Conservation (phyloP, 2,329 filamentous ascomycete species). For the Penicillium palitans region DNA sequence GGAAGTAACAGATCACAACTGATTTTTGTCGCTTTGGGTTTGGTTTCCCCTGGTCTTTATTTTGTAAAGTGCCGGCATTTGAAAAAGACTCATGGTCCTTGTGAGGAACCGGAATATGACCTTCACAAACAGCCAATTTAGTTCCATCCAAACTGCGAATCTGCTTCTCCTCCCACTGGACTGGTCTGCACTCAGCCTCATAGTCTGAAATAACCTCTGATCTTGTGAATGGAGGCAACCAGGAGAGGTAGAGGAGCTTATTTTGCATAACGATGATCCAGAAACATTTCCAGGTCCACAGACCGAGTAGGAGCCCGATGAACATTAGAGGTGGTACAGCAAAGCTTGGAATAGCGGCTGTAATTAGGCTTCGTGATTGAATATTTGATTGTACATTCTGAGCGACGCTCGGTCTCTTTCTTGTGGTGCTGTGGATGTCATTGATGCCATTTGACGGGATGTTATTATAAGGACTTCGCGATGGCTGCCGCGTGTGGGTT, state of each 20-base stretch:
- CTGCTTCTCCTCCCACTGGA: slow-evolving; percentile 66
- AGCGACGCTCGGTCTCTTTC: background rate
- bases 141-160: slow-evolving; percentile 37
- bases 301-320: slow-evolving; percentile 60
- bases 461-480: background rate
- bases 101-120: slow-evolving; percentile 52
- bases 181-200: slow-evolving; percentile 56
- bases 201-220: slow-evolving; percentile 68
- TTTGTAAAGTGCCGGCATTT: slow-evolving; percentile 35
- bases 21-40: slow-evolving; percentile 6
- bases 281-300: slow-evolving; percentile 66
- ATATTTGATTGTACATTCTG: background rate
- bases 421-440: background rate
- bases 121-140: slow-evolving; percentile 64
- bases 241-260: slow-evolving; percentile 79
- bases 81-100: slow-evolving; percentile 15
- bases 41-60: background rate
- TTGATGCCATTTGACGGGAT: background rate
- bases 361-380: slow-evolving; percentile 19
- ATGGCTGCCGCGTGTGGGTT: background rate
- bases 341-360: slow-evolving; percentile 42
- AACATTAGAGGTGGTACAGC: slow-evolving; percentile 69
- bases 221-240: slow-evolving; percentile 69
- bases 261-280: slow-evolving; percentile 79
- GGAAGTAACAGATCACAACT: slow-evolving; percentile 36